phyloP scores from a whole-genome alignment of 1,139 yeast genomes.

The Lodderomyces orthopsilosis region DNA sequence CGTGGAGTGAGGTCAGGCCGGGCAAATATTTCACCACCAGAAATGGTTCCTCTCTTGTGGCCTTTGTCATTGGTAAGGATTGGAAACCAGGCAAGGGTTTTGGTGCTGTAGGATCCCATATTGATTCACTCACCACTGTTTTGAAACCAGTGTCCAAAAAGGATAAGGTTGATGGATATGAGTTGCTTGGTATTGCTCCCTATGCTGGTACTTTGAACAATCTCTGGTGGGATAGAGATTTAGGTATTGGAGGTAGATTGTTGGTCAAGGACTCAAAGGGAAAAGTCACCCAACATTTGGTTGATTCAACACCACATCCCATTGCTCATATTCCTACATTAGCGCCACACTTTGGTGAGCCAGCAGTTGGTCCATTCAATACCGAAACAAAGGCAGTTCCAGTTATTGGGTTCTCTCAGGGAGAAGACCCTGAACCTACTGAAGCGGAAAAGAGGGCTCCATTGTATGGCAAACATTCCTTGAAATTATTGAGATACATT shows the following conservation, averaged over 20 bases:
- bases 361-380: constrained; percentile 33
- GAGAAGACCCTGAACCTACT: constrained; percentile 22
- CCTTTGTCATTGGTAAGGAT: constrained; percentile 38
- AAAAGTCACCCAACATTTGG: constrained; percentile 23
- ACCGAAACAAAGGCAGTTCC: constrained; percentile 44
- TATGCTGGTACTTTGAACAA: constrained; percentile 39
- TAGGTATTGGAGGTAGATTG: constrained; percentile 47
- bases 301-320: constrained; percentile 38
- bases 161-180: constrained; percentile 36
- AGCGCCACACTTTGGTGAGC: constrained; percentile 41
- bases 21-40: constrained; percentile 33
- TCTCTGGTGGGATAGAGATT: constrained; percentile 45
- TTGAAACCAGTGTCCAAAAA: constrained; percentile 38
- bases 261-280: constrained; percentile 26
- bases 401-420: constrained; percentile 32
- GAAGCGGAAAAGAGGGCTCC: constrained; percentile 35
- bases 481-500: constrained; percentile 34
- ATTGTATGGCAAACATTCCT: constrained; percentile 37
- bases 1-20: constrained; percentile 20
- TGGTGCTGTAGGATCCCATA: constrained; percentile 43
- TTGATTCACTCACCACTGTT: constrained; percentile 40
- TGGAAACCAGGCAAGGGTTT: constrained; percentile 41
- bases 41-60: constrained; percentile 38
- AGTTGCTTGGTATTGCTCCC: constrained; percentile 42
- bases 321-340: constrained; percentile 43